Evolutionary conservation across 225 moss, liverwort and hornwort species (phyloP).

Genomic region (Sphagnum contortum): DNA sequence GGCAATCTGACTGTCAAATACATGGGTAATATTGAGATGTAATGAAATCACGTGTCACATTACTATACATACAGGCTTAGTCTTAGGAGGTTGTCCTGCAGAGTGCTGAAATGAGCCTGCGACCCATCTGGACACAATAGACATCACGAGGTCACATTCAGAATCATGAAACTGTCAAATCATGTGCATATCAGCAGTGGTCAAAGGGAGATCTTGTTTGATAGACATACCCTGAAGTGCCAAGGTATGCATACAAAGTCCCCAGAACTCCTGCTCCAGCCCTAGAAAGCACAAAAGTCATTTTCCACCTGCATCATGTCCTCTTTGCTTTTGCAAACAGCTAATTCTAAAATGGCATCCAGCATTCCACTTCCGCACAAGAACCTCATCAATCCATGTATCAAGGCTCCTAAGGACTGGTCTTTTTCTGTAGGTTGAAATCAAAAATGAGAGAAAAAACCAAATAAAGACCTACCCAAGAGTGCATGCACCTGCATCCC

Average conservation of each 20-base stretch:
- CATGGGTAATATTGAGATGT: too few species aligned
- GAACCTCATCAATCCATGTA: too few species aligned
- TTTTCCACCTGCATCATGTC: background rate
- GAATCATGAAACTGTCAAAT: too few species aligned
- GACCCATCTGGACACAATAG: constrained; percentile 61
- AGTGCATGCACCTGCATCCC: constrained; percentile 88
- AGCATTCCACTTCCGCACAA: too few species aligned
- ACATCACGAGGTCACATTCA: background rate
- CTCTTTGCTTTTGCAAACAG: background rate
- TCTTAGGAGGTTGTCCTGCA: constrained; percentile 2
- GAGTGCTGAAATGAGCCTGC: constrained; percentile 62
- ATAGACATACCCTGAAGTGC: constrained; percentile 68
- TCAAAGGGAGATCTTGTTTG: background rate
- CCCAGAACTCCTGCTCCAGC: constrained; percentile 79
- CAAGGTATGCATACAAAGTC: constrained; percentile 80
- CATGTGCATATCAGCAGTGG: too few species aligned
- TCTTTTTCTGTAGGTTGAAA: background rate
- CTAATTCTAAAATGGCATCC: too few species aligned
- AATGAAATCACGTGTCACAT: too few species aligned
- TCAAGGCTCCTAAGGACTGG: too few species aligned
- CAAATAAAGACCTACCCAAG: constrained; percentile 50
- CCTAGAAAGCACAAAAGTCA: constrained; percentile 21
- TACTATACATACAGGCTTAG: too few species aligned
- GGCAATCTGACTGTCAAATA: background rate
- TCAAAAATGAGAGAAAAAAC: background rate